Base-by-base conservation (phyloP, 1,139 yeast species). In the Pichia sp. region DNA sequence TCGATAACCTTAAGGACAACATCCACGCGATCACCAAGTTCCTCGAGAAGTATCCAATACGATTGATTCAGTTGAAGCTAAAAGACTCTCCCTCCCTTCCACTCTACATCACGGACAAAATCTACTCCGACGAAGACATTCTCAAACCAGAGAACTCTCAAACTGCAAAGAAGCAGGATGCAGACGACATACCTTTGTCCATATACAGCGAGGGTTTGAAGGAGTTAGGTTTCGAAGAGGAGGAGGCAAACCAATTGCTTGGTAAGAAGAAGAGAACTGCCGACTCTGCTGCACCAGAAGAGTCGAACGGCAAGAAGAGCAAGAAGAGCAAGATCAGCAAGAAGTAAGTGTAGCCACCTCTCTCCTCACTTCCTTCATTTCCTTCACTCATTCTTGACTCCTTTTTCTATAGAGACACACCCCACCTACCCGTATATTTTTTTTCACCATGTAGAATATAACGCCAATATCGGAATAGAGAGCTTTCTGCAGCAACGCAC, bases 51-150 rank as follows among this genome's bases (percentile, higher is more conserved):
- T 74, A 72, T 43, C 75, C 75, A 47, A 68, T 85, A 56, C 83
- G 88, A 70, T 75, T 85, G 46, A 73, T 90, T 48, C 82, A 82
- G 70, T 70, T 92, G 61, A 90, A 90, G 73, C 78, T 93, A 13
- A 74, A 77, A 54, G 70, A 72, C 47, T 88, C 97, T 29, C 97
- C 97, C 31, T 81, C 93, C 23, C 75, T 93, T 65, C 98, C 99
- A 45, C 75, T 93, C 59, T 93, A 77, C 72, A 81, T 85, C 66
- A 75, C 86, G 49, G 85, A 85, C 42, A 77, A 76, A 57, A 76
- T 89, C 50, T 82, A 80, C 68, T 67, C 72, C 45, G 72, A 71
- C n/a, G 78, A 72, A 36, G 80, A 72, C 48, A 63, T 69, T 10
- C 62, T 64, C 38, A 66, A 62, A 15, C 64, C 62, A 15, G 57